Evolutionary conservation across 352 stramenopile species (phyloP), one percentile per base, ranked within the genome.

Genomic region (Phytopythium vexans): DNA sequence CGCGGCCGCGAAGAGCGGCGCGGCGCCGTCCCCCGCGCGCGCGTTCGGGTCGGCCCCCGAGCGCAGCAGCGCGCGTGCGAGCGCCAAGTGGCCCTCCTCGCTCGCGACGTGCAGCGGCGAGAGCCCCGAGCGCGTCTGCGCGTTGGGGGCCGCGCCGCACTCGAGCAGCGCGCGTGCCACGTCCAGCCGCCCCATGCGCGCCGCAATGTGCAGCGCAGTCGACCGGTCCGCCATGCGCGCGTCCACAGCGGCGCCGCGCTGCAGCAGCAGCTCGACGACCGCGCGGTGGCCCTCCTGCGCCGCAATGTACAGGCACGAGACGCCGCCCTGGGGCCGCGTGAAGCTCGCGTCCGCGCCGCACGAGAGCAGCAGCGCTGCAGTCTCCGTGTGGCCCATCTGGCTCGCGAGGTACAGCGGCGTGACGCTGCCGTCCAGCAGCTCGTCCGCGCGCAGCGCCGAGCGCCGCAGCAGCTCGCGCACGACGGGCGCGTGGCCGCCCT

Each of bases 61-160:
- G 54, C 48, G 52, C 8, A 92, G 45, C 35, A 94, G 52, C 44
- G 78, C 87, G 32, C 75, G 61, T 21, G 88, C 78, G n/a, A 92
- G 68, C 35, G 55, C 65, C 2, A 69, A 21, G 41, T 94, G 82
- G 16, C 84, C 84, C 76, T 94, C 84, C 52, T 94, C 84, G 39
- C 77, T 82, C n/a, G 84, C 82, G 49, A 94, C 92, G 53, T 92
- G 92, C 32, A 94, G 58, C 7, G 84, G 69, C 21, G 82, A 88
- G 16, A 94, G 63, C 21, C 84, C 84, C 1, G 84, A 94, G 33
- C 84, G 74, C 8, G 84, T 94, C 52, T 90, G 77, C 39, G 83
- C 81, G 45, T 92, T 74, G 46, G 89, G 54, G 44, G 64, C 54
- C 33, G 80, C 74, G 7, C 79, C 80, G 38, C 68, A 62, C n/a